phyloP scores from a whole-genome alignment of 805 yeast species.

The Pichia sporocuriosa region DNA sequence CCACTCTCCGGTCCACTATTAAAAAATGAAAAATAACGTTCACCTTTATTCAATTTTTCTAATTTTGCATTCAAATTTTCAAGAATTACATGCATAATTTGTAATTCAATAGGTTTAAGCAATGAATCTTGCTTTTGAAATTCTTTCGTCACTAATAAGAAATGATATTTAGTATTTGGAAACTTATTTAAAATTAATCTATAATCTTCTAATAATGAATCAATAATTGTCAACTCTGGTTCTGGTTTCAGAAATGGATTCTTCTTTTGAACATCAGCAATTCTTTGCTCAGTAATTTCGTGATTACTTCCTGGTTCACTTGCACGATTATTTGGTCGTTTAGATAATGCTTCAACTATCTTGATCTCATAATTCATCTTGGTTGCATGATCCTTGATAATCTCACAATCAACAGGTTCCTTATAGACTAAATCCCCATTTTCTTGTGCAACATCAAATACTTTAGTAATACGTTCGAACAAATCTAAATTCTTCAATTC shows the following conservation, averaged over 20 bases:
- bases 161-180: constrained; percentile 76
- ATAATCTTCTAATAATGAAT: constrained; percentile 45
- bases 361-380: constrained; percentile 27
- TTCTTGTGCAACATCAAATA: constrained; percentile 21
- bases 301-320: constrained; percentile 27
- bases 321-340: constrained; percentile 32
- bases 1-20: constrained; percentile 87
- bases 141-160: constrained; percentile 68
- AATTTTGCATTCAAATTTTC: constrained; percentile 34
- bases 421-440: constrained; percentile 22
- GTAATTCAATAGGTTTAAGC: constrained; percentile 62
- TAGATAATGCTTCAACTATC: constrained; percentile 28
- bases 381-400: constrained; percentile 18
- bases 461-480: constrained; percentile 11
- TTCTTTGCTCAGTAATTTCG: constrained; percentile 30
- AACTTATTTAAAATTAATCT: constrained; percentile 76
- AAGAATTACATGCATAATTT: constrained; percentile 51
- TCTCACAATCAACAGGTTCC: constrained; percentile 17
- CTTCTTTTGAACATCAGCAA: constrained; percentile 29
- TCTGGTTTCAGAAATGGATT: constrained; percentile 83
- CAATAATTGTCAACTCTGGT: constrained; percentile 58
- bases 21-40: constrained; percentile 68
- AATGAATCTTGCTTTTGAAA: constrained; percentile 69
- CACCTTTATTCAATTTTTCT: constrained; percentile 16
- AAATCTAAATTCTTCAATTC: constrained; percentile 20